Percentiles rank a stretch among this genome's conserved stretches.
These are phyloP conservation scores for Adansonia rubrostipa DNA, from an alignment of 441 rosid genomes.

Conservation along the genomic window DNA sequence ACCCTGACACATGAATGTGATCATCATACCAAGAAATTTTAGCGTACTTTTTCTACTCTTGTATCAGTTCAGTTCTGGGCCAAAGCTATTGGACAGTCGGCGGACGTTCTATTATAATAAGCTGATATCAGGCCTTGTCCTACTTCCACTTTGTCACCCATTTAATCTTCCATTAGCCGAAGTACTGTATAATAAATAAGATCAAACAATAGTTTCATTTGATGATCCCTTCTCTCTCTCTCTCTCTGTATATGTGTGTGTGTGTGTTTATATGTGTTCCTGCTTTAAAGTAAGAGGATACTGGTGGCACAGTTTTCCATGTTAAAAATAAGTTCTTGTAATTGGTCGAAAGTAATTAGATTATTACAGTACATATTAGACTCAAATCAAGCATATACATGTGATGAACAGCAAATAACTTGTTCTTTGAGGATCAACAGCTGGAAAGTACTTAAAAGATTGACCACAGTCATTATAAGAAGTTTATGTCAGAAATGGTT, in stretches of 20 bases:
- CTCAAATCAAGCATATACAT: not conserved
- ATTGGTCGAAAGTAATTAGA: no score
- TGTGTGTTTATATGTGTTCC: not conserved
- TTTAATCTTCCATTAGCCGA: no score
- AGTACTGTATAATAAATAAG: no score
- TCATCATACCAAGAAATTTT: not conserved
- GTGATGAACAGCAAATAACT: not conserved
- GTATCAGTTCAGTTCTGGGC: not conserved
- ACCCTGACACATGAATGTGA: not conserved
- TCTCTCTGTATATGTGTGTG: no score
- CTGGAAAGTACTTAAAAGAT: not conserved
- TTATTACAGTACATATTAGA: no score
- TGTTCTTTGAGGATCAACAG: not conserved
- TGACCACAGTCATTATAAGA: not conserved
- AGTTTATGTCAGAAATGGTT: not conserved
- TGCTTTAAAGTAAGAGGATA: not conserved
- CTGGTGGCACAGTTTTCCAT: no score
- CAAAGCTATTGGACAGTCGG: not conserved
- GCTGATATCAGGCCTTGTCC: not conserved
- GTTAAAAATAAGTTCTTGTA: no score
- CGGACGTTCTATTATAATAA: not conserved
- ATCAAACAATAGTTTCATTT: no score
- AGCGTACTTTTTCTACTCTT: not conserved
- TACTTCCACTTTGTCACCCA: no score
- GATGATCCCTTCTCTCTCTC: no score